Evolutionary conservation across 768 basidiomycete genomes (phyloP).

Genomic region (Hysterangium stoloniferum): DNA sequence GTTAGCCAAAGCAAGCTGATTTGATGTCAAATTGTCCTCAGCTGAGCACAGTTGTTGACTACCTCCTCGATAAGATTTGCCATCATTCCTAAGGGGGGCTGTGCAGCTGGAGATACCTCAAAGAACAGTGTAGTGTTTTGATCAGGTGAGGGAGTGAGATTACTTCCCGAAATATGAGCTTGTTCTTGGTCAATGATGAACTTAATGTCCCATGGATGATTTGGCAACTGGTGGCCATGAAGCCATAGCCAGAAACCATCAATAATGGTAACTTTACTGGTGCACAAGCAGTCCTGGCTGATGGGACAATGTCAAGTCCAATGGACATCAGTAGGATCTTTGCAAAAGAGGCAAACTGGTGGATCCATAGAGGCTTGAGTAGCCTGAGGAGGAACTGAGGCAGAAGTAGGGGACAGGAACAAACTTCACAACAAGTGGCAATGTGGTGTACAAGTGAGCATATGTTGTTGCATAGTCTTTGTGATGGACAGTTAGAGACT

Average conservation of each 20-base stretch:
- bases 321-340: not conserved
- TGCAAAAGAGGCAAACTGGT: constrained; percentile 1
- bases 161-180: no score
- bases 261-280: not conserved
- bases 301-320: not conserved
- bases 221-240: not conserved
- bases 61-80: no score
- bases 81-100: no score
- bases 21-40: no score
- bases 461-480: constrained; percentile 2
- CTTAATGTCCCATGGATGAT: constrained; percentile 2
- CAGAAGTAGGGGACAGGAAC: no score
- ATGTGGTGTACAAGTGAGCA: not conserved
- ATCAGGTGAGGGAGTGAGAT: no score
- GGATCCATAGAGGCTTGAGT: not conserved
- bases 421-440: no score
- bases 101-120: no score
- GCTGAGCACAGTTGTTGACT: no score
- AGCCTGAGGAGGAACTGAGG: not conserved
- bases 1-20: no score
- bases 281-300: not conserved
- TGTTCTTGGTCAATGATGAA: constrained; percentile 2
- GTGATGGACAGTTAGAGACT: not conserved
- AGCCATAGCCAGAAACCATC: not conserved
- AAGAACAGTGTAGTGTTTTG: no score